Conservation (phyloP, 164 flowering plant species). For the Platanus orientalis region DNA sequence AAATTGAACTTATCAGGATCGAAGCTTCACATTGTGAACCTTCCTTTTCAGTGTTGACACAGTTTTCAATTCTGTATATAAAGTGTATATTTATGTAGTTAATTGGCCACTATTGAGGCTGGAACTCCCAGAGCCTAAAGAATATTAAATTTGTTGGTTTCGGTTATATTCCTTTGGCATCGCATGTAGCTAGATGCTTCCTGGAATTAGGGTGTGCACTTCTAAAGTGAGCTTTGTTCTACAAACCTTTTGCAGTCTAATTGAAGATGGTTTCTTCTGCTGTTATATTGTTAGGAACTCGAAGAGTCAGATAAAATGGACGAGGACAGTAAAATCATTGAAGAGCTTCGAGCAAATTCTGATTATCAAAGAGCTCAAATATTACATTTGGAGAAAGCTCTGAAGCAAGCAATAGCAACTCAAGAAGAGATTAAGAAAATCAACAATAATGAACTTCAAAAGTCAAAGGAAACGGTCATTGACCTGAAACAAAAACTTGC, state of each 20-base stretch:
- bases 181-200: too few relatives aligned
- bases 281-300: constrained; percentile 60
- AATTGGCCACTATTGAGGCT: too few relatives aligned
- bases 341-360: constrained; percentile 61
- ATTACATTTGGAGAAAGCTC: constrained; percentile 66
- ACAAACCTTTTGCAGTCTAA: constrained; percentile 18
- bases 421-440: constrained; percentile 59
- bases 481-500: constrained; percentile 64
- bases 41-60: too few relatives aligned
- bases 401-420: constrained; percentile 60
- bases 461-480: constrained; percentile 61
- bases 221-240: constrained; percentile 8
- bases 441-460: constrained; percentile 52
- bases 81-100: too few relatives aligned
- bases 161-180: too few relatives aligned
- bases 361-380: constrained; percentile 68
- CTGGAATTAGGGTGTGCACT: constrained; percentile 2
- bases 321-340: constrained; percentile 86
- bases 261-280: constrained; percentile 32
- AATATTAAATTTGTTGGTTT: too few relatives aligned
- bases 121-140: too few relatives aligned
- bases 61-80: too few relatives aligned
- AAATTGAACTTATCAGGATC: too few relatives aligned
- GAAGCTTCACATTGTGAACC: too few relatives aligned
- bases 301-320: constrained; percentile 99